phyloP scores from a whole-genome alignment of 345 rosid species.

The Jatropha curcas region DNA sequence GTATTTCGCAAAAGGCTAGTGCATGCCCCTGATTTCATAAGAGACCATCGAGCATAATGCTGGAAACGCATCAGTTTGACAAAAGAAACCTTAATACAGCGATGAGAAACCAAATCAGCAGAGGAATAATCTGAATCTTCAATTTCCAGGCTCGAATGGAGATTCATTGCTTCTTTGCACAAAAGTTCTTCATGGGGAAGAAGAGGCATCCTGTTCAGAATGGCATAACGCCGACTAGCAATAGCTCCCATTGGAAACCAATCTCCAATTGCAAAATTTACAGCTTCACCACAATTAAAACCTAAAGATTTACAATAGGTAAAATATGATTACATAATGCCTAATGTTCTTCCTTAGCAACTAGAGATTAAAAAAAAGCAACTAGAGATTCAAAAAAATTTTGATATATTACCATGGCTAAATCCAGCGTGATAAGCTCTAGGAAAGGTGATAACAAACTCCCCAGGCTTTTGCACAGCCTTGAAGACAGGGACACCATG shows the following conservation, averaged over 20 bases:
- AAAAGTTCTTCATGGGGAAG: slow-evolving; percentile 98
- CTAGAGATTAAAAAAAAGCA: not conserved
- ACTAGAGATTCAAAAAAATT: not conserved
- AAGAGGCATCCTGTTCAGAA: slow-evolving; percentile 83
- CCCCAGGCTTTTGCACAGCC: slow-evolving; percentile 99
- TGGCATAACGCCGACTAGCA: slow-evolving; percentile 90
- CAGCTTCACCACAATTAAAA: slow-evolving; percentile 99
- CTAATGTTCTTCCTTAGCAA: not conserved
- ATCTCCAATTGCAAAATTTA: slow-evolving; percentile 94
- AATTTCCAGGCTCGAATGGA: slow-evolving; percentile 46
- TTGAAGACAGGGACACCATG: slow-evolving; percentile 89
- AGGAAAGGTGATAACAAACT: slow-evolving; percentile 85
- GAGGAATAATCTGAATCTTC: slow-evolving; percentile 60
- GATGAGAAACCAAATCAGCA: slow-evolving; percentile 56
- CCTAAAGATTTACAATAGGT: slow-evolving; percentile 47
- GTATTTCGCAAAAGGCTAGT: slow-evolving; percentile 48
- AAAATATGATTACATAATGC: slow-evolving; percentile 1
- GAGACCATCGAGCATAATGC: slow-evolving; percentile 79
- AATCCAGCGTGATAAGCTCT: slow-evolving; percentile 99
- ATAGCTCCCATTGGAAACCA: slow-evolving; percentile 97
- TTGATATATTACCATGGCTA: slow-evolving; percentile 82
- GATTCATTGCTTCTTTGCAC: slow-evolving; percentile 93
- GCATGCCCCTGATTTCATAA: slow-evolving; percentile 67
- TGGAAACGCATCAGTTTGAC: slow-evolving; percentile 77
- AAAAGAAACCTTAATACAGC: slow-evolving; percentile 60